Evolutionary conservation across 1,284 basidiomycete species (phyloP), one percentile per base, ranked within the genome.

Genomic region (Hypsizygus ulmarius): DNA sequence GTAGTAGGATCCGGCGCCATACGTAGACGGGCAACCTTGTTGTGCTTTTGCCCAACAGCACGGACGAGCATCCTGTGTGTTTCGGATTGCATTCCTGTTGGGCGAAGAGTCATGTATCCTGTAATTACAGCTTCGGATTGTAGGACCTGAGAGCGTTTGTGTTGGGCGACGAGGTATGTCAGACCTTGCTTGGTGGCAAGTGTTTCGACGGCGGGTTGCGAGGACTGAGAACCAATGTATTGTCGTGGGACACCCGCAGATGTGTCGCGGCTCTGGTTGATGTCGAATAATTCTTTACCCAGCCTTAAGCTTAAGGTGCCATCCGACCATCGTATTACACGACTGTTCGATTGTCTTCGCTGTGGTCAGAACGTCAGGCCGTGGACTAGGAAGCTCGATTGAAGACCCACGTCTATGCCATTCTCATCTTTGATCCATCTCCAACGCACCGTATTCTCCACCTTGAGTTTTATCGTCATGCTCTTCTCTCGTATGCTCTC

Each of bases 381-480:
- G 32, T 39, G 40, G 12, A 47, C 41, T 19, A 29, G 15, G 32
- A 25, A 39, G 43, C 29, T 28, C 32, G 16, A 21, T 35, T 11
- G 19, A 36, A 38, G 9, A 74, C 84, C 69, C 59, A 90, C 90
- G 59, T 85, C 84, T 58, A 80, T 71, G 4, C 82, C 87, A 34
- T 74, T 67, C 49, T 81, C 75, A 59, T 88, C 83, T 61, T 87
- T 86, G 7, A 75, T 73, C 91, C 93, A 96, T 51, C 87, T 79
- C 93, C 93, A 96, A 38, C 93, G 81, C 27, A 96, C 75, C 2
- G 92, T 93, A 64, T 94, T 94, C 71, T 93, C 90, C 8, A 93
- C 90, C 59, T 88, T 88, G 43, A 95, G 75, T 64, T 89, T 89
- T 59, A 91, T 84, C 29, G 82, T 74, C 82, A 88, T 86, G 53